phyloP scores from a whole-genome alignment of 441 rosid genomes.

The Erodium moschatum region DNA sequence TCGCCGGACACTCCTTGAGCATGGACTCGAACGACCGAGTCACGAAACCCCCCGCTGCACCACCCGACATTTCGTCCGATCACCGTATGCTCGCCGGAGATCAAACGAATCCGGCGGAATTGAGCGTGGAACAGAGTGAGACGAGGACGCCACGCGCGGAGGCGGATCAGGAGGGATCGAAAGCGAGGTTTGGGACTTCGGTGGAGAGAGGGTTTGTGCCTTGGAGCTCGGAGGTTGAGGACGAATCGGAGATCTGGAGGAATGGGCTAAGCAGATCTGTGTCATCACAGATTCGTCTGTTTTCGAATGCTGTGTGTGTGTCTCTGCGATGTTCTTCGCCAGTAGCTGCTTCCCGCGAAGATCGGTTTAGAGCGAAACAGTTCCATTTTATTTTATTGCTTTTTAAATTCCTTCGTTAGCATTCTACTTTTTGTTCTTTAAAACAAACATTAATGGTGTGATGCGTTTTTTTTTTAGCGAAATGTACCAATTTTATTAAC shows the following conservation, averaged over 20 bases:
- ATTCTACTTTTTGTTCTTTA: too few species aligned
- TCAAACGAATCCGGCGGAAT: background rate
- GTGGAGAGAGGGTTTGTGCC: background rate
- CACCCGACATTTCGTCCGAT: slow-evolving; percentile 18
- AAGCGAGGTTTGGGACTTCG: background rate
- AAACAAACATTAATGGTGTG: too few species aligned
- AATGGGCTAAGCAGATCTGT: slow-evolving; percentile 6
- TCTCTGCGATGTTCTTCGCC: too few species aligned
- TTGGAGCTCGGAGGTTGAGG: slow-evolving; percentile 1
- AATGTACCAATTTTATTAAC: too few species aligned
- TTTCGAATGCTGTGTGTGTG: too few species aligned
- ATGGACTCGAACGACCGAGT: slow-evolving; percentile 90
- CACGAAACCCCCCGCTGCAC: slow-evolving; percentile 88
- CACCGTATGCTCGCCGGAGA: background rate
- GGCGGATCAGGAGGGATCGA: background rate
- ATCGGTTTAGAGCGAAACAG: too few species aligned
- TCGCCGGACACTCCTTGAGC: slow-evolving; percentile 83
- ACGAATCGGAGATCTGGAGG: background rate
- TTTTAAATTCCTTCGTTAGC: too few species aligned
- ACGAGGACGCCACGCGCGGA: background rate
- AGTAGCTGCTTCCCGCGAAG: too few species aligned
- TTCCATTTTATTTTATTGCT: too few species aligned
- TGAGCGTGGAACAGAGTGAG: background rate
- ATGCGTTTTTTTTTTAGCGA: too few species aligned
- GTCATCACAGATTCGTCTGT: background rate